Evolutionary conservation across 2,329 filamentous ascomycete species (phyloP).

Genomic region (Monosporascus sp.): DNA sequence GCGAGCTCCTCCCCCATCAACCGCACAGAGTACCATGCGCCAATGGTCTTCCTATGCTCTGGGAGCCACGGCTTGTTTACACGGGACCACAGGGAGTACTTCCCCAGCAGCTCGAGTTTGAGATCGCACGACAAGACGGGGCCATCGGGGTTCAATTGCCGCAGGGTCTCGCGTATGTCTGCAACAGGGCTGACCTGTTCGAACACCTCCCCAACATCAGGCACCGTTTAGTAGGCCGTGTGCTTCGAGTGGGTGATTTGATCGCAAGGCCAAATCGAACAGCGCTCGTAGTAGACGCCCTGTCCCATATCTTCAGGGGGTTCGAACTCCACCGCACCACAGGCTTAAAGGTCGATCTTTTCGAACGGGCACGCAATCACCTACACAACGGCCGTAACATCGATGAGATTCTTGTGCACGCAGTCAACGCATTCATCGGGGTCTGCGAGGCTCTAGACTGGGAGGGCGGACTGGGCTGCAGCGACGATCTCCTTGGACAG

Average conservation of each 20-base stretch:
- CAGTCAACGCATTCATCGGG: slow-evolving; percentile 7
- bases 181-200: slow-evolving; percentile 9
- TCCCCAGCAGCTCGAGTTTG: not conserved
- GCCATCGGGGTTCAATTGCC: not conserved
- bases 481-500: slow-evolving; percentile 11
- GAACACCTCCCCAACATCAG: slow-evolving; percentile 10
- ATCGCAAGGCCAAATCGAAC: slow-evolving; percentile 4
- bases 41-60: not conserved
- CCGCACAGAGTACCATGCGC: not conserved
- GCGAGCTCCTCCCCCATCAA: not conserved
- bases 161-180: slow-evolving; percentile 1
- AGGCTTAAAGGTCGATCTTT: slow-evolving; percentile 7
- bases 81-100: not conserved
- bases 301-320: slow-evolving; percentile 6
- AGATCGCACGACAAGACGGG: no score
- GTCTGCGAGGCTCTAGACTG: slow-evolving; percentile 9
- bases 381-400: slow-evolving; percentile 2
- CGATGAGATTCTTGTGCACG: not conserved
- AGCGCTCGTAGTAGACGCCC: slow-evolving; percentile 1
- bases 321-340: slow-evolving; percentile 6
- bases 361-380: slow-evolving; percentile 8
- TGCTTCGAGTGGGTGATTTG: not conserved
- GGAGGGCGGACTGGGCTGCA: slow-evolving; percentile 11
- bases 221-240: slow-evolving; percentile 5
- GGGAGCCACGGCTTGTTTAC: not conserved